phyloP scores from a whole-genome alignment of 2,329 filamentous ascomycete genomes.

The Nectriaceae sp. region DNA sequence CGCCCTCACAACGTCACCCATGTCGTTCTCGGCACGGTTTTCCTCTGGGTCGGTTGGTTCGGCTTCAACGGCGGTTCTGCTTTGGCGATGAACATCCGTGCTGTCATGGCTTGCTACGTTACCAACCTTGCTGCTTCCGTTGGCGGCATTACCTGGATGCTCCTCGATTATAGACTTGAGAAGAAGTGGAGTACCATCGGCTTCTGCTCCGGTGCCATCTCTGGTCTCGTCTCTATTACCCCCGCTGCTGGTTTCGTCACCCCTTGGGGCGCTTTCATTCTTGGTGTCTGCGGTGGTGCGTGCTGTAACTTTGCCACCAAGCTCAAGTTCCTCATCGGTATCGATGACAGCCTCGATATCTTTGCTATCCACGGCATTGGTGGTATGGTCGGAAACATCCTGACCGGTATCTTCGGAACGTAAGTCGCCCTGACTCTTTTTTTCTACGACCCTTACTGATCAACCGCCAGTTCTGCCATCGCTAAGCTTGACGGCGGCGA shows the following conservation, averaged over 20 bases:
- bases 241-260: constrained; percentile 82
- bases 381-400: constrained; percentile 76
- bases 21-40: constrained; percentile 71
- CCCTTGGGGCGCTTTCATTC: constrained; percentile 59
- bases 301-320: constrained; percentile 87
- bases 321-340: constrained; percentile 71
- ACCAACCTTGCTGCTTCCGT: constrained; percentile 85
- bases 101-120: constrained; percentile 85
- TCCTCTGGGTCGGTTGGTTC: constrained; percentile 95
- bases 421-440: constrained; percentile 37
- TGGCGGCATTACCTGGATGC: constrained; percentile 79
- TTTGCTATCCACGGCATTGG: constrained; percentile 89
- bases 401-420: constrained; percentile 78
- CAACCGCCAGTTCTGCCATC: constrained; percentile 60
- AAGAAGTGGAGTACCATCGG: constrained; percentile 92
- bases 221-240: constrained; percentile 84
- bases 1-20: constrained; percentile 74
- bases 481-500: constrained; percentile 71
- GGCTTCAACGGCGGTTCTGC: constrained; percentile 92
- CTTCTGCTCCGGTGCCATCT: constrained; percentile 88
- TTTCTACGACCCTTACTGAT: constrained; percentile 15
- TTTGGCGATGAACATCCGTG: constrained; percentile 78
- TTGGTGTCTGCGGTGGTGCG: constrained; percentile 61
- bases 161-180: constrained; percentile 89
- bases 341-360: constrained; percentile 88